These are phyloP conservation scores for Mycena vulgaris DNA, from an alignment of 768 basidiomycete genomes.

Conservation along the genomic window DNA sequence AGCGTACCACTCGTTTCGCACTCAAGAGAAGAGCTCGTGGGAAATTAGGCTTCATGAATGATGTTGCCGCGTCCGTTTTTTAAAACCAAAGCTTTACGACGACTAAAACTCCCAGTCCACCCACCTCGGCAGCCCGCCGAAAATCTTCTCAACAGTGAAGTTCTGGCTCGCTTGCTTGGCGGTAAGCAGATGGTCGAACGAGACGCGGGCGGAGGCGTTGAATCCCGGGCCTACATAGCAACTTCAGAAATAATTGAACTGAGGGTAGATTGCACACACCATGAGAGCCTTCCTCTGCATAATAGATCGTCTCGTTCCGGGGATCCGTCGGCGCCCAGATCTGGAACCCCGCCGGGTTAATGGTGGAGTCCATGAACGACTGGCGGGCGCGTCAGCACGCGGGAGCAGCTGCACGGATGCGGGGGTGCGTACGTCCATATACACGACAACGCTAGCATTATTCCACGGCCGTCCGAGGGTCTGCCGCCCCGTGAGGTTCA, in stretches of 20 bases:
- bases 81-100: too few relatives aligned
- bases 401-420: not conserved
- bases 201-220: conserved; percentile 46
- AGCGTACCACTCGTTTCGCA: too few relatives aligned
- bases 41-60: too few relatives aligned
- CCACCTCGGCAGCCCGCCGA: conserved; percentile 54
- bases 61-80: too few relatives aligned
- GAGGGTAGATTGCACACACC: conserved; percentile 43
- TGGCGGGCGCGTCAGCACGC: not conserved
- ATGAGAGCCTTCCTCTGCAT: conserved; percentile 56
- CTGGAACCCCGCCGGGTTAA: conserved; percentile 50
- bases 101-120: conserved; percentile 50
- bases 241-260: not conserved
- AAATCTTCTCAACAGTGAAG: conserved; percentile 54
- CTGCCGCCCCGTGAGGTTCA: conserved; percentile 34
- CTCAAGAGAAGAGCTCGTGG: too few relatives aligned
- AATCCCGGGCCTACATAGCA: conserved; percentile 56
- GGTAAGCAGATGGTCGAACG: conserved; percentile 53
- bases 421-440: conserved; percentile 29
- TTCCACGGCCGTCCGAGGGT: conserved; percentile 58
- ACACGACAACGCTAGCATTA: conserved; percentile 35
- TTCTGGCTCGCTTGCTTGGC: conserved; percentile 40
- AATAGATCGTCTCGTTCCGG: conserved; percentile 50
- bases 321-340: conserved; percentile 36
- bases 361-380: conserved; percentile 56